Percentiles rank a stretch among this genome's conserved stretches.
Evolutionary conservation across 768 basidiomycete species (phyloP).

Genomic region (Boletellus ananas): DNA sequence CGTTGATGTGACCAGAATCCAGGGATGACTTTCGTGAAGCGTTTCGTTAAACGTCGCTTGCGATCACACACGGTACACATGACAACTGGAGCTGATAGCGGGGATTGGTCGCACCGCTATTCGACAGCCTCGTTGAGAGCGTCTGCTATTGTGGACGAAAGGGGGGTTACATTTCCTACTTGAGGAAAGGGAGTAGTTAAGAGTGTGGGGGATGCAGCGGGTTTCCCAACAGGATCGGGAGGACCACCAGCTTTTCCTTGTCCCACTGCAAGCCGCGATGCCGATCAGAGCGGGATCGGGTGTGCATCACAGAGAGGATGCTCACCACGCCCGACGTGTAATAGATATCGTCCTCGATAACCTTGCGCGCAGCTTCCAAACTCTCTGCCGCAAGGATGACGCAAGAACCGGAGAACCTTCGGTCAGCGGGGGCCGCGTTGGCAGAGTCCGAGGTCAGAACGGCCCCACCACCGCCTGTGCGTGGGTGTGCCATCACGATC

Average conservation of each 20-base stretch:
- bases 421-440: constrained; percentile 41
- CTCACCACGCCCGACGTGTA: constrained; percentile 25
- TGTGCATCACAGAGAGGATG: background rate
- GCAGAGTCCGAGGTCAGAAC: constrained; percentile 55
- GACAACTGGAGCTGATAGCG: background rate
- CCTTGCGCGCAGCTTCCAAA: constrained; percentile 38
- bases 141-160: background rate
- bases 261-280: constrained; percentile 48
- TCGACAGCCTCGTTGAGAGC: no score
- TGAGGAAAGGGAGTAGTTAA: background rate
- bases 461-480: constrained; percentile 52
- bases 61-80: constrained; percentile 1
- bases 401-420: constrained; percentile 58
- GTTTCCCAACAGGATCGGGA: constrained; percentile 39
- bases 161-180: background rate
- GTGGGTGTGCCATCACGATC: background rate
- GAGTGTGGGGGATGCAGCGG: constrained; percentile 7
- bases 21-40: background rate
- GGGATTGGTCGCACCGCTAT: background rate
- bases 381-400: constrained; percentile 52
- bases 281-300: no score
- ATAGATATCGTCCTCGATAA: constrained; percentile 24
- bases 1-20: background rate
- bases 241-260: constrained; percentile 48
- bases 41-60: background rate